Base-by-base conservation (phyloP, 1,284 basidiomycete genomes). In the Psilocybe mexicana region DNA sequence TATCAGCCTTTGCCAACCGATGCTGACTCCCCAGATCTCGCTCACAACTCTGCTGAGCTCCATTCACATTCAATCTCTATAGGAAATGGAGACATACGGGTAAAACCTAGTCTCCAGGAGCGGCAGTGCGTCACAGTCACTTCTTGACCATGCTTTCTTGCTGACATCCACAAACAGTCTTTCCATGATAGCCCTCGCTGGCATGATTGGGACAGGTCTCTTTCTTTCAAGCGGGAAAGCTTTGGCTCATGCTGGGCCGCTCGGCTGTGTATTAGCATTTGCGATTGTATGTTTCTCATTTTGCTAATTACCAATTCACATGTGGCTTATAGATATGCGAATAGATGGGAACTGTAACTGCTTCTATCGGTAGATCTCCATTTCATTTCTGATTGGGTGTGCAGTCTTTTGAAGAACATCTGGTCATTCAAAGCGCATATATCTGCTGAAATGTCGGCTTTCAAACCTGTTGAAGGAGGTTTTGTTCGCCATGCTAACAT, bases 161-260 rank as follows among this genome's bases (percentile, higher is more conserved):
- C 54, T 58, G 38, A 61, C 40, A 10, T 24, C 11, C 46, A 44
- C 26, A 7, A 5, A 30, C 11, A 70, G 68, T 36, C 59, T 70
- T 36, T 66, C 68, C 3, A 70, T 70, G 69, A 71, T 69, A 44
- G 69, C 69, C 33, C 61, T 69, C 12, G 68, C 67, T 38, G 69
- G 69, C 2, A 71, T 69, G 69, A 71, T 69, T 50, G 69, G 69
- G 11, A 71, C 69, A 8, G 69, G 69, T 12, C 57, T 70, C 10
- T 70, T 71, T 43, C 61, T 71, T 12, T 68, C 68, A 2, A 71
- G 65, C 46, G 69, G 68, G 23, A 67, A 62, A 43, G 68, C 68
- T 38, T 60, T 71, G 10, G 62, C 66, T 12, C 65, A 69, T 44
- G 67, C 65, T 7, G 69, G 69, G 1, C 69, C 69, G 26, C 52